A percentile compares a stretch with the other conserved stretches of the same genome.
Conservation (phyloP, 495 filamentous ascomycete species). For the Aspergillus incahuasiensis region DNA sequence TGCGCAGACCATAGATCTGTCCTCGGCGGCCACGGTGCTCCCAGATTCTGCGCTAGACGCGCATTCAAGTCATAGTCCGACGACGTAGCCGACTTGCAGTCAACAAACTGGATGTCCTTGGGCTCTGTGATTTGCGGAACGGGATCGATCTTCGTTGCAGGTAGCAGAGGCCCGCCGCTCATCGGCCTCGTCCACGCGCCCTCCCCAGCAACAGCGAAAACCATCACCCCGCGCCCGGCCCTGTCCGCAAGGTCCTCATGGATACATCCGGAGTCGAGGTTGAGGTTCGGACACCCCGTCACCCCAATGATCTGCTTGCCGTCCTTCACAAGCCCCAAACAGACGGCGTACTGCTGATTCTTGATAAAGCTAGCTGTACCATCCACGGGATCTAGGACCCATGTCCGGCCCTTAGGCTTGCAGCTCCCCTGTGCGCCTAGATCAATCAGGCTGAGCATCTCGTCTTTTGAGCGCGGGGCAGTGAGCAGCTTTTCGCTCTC, state of each 20-base stretch:
- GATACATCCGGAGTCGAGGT: constrained; percentile 28
- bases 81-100: constrained; percentile 37
- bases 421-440: constrained; percentile 47
- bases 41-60: constrained; percentile 43
- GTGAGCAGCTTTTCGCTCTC: constrained; percentile 37
- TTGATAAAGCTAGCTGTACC: constrained; percentile 63
- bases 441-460: constrained; percentile 61
- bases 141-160: constrained; percentile 31
- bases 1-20: constrained; percentile 61
- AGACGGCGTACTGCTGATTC: constrained; percentile 61
- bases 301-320: constrained; percentile 47
- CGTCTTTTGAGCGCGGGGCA: constrained; percentile 42
- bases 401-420: constrained; percentile 39
- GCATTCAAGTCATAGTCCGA: constrained; percentile 42
- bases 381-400: constrained; percentile 71
- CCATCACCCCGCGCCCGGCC: constrained; percentile 50
- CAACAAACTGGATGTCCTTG: constrained; percentile 44
- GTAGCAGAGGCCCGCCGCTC: constrained; percentile 28
- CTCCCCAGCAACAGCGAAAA: constrained; percentile 52
- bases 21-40: constrained; percentile 42
- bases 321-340: constrained; percentile 50
- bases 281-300: constrained; percentile 54
- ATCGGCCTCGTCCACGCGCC: constrained; percentile 52
- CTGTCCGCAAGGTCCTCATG: constrained; percentile 46
- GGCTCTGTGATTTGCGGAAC: constrained; percentile 27